phyloP scores from a whole-genome alignment of 768 basidiomycete species.

The Tricholoma matsutake region DNA sequence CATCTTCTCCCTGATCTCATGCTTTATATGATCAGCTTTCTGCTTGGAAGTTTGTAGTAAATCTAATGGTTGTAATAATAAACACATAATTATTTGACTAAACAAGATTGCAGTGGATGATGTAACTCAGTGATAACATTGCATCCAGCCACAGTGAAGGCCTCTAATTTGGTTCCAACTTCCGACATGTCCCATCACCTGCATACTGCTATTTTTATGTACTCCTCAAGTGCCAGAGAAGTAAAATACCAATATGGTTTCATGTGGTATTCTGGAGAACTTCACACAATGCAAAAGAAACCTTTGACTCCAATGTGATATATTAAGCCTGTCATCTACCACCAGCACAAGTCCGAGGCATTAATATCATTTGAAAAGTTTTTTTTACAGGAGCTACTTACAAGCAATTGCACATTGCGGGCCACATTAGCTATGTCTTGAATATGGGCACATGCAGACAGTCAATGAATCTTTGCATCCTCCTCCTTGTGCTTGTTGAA shows the following conservation, averaged over 20 bases:
- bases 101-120: too few relatives aligned
- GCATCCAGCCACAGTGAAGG: background rate
- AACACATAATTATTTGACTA: background rate
- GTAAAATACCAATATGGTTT: background rate
- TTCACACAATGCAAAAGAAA: background rate
- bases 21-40: background rate
- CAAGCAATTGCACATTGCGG: background rate
- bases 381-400: background rate
- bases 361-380: background rate
- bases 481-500: background rate
- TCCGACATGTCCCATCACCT: background rate
- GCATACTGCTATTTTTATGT: background rate
- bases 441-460: background rate
- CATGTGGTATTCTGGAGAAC: background rate
- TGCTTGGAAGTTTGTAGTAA: background rate
- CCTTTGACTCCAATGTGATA: background rate
- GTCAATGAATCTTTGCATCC: background rate
- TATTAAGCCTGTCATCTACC: background rate
- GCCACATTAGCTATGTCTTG: conserved; percentile 2
- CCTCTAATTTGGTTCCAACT: background rate
- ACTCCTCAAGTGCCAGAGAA: background rate
- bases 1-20: background rate
- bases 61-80: background rate
- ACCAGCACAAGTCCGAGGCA: background rate
- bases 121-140: background rate